These are phyloP conservation scores for Elsinoe arachidis DNA, from an alignment of 2,329 filamentous ascomycete species.

Conservation along the genomic window DNA sequence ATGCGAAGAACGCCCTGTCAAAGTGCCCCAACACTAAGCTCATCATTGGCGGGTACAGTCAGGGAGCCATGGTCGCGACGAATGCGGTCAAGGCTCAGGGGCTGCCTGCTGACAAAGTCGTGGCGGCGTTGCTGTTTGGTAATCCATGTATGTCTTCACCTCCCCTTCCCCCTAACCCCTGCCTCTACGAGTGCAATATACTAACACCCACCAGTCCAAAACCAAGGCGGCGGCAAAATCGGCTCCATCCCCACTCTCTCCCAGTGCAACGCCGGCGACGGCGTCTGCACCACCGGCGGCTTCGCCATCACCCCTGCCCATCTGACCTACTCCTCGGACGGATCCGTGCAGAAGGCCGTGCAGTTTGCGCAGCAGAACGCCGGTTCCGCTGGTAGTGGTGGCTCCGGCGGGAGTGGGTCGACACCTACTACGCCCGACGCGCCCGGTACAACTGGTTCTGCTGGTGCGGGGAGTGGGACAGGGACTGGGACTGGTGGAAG, in stretches of 20 bases:
- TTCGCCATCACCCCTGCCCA: conserved; percentile 22
- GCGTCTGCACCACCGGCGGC: conserved; percentile 20
- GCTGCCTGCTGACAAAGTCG: conserved; percentile 8
- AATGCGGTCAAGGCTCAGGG: conserved; percentile 17
- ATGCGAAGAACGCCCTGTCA: conserved; percentile 18
- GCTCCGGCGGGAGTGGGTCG: background rate
- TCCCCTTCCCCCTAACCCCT: background rate
- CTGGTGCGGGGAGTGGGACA: background rate
- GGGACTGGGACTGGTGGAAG: no score
- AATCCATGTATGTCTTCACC: conserved; percentile 18
- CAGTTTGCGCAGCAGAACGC: background rate
- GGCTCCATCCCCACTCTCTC: background rate
- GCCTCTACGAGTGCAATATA: background rate
- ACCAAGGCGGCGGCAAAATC: background rate
- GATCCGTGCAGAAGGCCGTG: background rate
- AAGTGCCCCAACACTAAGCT: conserved; percentile 24
- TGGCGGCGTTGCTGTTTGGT: conserved; percentile 23
- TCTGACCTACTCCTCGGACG: conserved; percentile 16
- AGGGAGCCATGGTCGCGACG: conserved; percentile 23
- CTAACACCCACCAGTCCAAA: background rate
- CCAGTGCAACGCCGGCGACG: conserved; percentile 23
- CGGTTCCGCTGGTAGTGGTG: background rate
- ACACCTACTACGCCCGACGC: background rate
- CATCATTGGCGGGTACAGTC: conserved; percentile 23
- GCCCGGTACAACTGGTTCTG: background rate